Evolutionary conservation across 208 protist species (phyloP).

Genomic region (Wallacemonas rigidus): DNA sequence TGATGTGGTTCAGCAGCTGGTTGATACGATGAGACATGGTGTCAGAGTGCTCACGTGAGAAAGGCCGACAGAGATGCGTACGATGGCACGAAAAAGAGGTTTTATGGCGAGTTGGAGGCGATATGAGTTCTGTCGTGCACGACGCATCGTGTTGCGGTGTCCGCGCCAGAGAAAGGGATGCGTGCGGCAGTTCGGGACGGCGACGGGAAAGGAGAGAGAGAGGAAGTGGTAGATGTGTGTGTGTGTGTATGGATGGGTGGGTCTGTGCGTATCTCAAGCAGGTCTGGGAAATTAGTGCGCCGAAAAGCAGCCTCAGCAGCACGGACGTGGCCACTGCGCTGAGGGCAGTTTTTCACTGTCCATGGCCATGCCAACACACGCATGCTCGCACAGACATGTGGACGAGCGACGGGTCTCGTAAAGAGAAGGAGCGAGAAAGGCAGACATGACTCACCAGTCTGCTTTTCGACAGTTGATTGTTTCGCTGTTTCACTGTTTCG

Average conservation of each 20-base stretch:
- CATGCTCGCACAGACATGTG: too few relatives aligned
- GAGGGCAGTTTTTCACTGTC: too few relatives aligned
- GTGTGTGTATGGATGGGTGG: neutral
- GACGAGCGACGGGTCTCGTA: too few relatives aligned
- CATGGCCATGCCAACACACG: too few relatives aligned
- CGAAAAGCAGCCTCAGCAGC: too few relatives aligned
- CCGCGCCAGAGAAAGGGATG: neutral
- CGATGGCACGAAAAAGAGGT: neutral
- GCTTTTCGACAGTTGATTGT: too few relatives aligned
- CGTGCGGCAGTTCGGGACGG: neutral
- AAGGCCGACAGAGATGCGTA: neutral
- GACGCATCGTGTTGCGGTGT: neutral
- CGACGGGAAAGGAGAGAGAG: neutral
- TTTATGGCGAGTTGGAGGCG: neutral
- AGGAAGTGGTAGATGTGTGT: neutral
- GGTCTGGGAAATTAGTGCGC: too few relatives aligned
- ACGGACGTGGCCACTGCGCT: too few relatives aligned
- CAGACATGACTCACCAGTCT: too few relatives aligned
- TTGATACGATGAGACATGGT: slow-evolving; percentile 74
- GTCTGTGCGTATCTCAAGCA: neutral
- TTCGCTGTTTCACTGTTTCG: neutral
- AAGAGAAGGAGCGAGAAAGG: too few relatives aligned
- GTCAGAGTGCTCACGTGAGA: neutral
- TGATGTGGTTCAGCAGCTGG: slow-evolving; percentile 82
- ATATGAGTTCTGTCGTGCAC: neutral